Evolutionary conservation across 371 early-diverging fungal genomes (phyloP), one percentile per base, ranked within the genome.

Genomic region (Nematocida ausubeli): DNA sequence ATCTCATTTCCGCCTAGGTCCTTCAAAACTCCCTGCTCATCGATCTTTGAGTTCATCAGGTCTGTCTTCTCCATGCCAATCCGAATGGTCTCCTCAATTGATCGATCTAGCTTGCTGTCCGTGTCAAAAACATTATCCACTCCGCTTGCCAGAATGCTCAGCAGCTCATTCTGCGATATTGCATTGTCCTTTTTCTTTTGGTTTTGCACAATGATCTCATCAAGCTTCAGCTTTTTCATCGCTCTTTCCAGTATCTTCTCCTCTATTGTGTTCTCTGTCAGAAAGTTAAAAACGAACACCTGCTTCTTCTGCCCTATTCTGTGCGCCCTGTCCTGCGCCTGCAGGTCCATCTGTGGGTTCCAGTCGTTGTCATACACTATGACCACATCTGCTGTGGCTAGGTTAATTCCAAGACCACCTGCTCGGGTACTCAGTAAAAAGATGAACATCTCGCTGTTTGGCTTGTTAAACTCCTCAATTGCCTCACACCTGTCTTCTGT

Each of bases 231-330:
- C 86, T 98, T 98, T 84, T 93, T 92, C 37, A 94, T 90, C n/a
- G 96, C 96, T 69, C 92, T 87, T 4, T 91, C 93, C 67, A 97
- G 83, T 79, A 97, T 95, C 67, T 89, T 91, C 85, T 96, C 98
- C 86, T 98, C 99, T 52, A 97, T 89, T 0, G 96, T 92, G 57
- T 92, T 90, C 37, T 90, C 90, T 4, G 93, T 93, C 72, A 99
- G 92, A 49, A 99, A 85, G n/a, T 96, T 90, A 83, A 95, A 90
- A 62, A 99, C 94, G 34, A 92, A 90, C n/a, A 99, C 99, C 86
- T 96, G 96, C 81, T 95, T 95, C 32, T 92, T 97, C 86, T 99
- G 98, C n/a, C 99, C 99, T 82, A 99, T 96, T 85, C 99, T 91
- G 88, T 99, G 98, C 0, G 98, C 98, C 83, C 99, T 92, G 86